Evolutionary conservation across 2,329 filamentous ascomycete genomes (phyloP), one percentile per base, ranked within the genome.

Genomic region (Ceratocystis ficicola): DNA sequence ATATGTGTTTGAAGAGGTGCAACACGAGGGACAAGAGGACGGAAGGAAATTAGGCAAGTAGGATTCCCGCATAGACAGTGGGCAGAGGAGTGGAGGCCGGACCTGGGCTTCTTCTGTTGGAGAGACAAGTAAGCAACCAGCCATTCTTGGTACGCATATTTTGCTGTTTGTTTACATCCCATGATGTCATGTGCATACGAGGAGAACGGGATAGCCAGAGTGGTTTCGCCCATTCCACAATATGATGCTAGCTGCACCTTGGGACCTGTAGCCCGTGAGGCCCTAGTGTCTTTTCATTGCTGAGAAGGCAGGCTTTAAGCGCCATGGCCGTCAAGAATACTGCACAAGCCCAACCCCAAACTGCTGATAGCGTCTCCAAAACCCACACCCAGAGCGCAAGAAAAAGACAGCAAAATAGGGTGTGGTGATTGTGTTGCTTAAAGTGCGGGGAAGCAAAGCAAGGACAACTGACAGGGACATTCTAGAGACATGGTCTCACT

Each of bases 361-460:
- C 52, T 57, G 15, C 25, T 57, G 4, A 50, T 25, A 32, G 12
- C 22, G 17, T 57, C 52, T 57, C 52, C 52, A 57, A 57, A 28
- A 28, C 5, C 12, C 2, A 6, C 50, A 20, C 25, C 30, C 22
- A 25, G 2, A 57, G 22, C 25, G 12, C 10, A 25, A 55, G 28
- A 55, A 48, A 48, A 8, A 48, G 20, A 48, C 17, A 22, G 20
- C 7, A 22, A 22, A 10, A 22, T 6, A 5, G 10, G 22, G 50
- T 5, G 10, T 5, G 10, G 22, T 55, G 20, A 5, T 25, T 55
- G 50, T 55, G 52, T n/a, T 57, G 22, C 22, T 30, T 30, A 57
- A 57, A 32, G 52, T 57, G 52, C 52, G 52, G 52, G 52, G 48
- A 52, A 52, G 48, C 22, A 41, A 41, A 41, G 22, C 22, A 52